Evolutionary conservation across 768 basidiomycete species (phyloP), one percentile per base, ranked within the genome.

Genomic region (Lactifluus pinguis): DNA sequence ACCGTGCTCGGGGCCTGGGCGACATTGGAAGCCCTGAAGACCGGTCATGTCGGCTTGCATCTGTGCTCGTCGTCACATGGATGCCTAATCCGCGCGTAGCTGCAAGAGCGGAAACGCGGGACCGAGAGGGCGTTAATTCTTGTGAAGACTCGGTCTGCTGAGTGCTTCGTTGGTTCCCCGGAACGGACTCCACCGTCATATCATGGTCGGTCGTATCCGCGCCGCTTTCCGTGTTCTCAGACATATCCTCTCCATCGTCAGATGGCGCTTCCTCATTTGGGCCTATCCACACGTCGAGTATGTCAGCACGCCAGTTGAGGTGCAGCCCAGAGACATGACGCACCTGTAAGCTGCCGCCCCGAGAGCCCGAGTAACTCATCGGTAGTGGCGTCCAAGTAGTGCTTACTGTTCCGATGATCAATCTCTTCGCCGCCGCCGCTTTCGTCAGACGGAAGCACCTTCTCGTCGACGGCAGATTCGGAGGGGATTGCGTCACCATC

Each of bases 341-440:
- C 72, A 91, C 91, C 73, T 70, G 77, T 76, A 39, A 93, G 73
- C 21, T 77, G 77, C 66, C 92, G 80, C 29, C 90, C 91, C 19
- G 80, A 75, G 57, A 93, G 73, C 25, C 92, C 92, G 59, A 94
- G 83, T 69, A 92, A 74, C 70, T 85, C 76, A 74, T 94, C 92
- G 48, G 92, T 87, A 51, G 89, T 90, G 45, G 84, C 83, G 65
- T 89, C 87, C 36, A 86, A 82, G 72, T 93, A 93, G 65, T 87
- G 89, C 65, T 80, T 83, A 69, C 89, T 92, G 72, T 94, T 94
- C 66, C 92, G 81, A 61, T 84, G 83, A 69, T 79, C 76, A 47
- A 77, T 71, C 25, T 79, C 80, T 57, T 72, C n/a, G 50, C 42
- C 51, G 66, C 68, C 39, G 66, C 68, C 39, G 49, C 47, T 52